These are phyloP conservation scores for Cercospora berteroae DNA, from an alignment of 2,329 filamentous ascomycete species.

Conservation along the genomic window DNA sequence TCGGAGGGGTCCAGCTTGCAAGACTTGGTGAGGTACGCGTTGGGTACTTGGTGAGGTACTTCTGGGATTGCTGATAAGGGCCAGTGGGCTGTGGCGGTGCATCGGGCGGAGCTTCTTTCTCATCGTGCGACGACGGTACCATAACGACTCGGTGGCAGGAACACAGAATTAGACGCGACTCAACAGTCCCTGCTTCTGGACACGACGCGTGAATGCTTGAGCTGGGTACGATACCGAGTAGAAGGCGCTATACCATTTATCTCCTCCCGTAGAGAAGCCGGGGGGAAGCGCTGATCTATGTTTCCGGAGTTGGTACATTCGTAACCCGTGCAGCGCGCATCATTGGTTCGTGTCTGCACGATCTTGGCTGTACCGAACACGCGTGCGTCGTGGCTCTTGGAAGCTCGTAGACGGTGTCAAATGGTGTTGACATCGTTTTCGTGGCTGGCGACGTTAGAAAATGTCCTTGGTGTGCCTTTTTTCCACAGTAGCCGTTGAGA, in stretches of 20 bases:
- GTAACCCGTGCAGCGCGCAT: slow-evolving; percentile 6
- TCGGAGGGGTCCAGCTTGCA: slow-evolving; percentile 6
- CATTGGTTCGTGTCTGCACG: slow-evolving; percentile 15
- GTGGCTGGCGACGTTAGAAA: not conserved
- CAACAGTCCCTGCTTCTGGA: not conserved
- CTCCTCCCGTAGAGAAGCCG: not conserved
- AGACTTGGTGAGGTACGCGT: slow-evolving; percentile 18
- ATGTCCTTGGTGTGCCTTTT: not conserved
- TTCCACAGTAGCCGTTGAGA: not conserved
- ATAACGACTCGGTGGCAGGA: not conserved
- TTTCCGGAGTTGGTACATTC: slow-evolving; percentile 6
- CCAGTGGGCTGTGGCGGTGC: slow-evolving; percentile 20
- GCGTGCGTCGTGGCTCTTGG: not conserved
- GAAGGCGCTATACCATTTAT: not conserved
- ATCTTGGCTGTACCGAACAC: slow-evolving; percentile 18
- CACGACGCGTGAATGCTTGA: not conserved
- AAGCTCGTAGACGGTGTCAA: slow-evolving; percentile 2
- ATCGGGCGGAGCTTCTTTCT: slow-evolving; percentile 1
- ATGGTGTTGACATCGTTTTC: not conserved
- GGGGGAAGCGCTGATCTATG: not conserved
- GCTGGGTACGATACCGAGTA: not conserved
- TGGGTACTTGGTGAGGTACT: slow-evolving; percentile 27
- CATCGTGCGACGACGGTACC: not conserved
- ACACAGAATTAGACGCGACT: not conserved
- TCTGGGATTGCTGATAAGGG: slow-evolving; percentile 15